Evolutionary conservation across 202 grass and related monocot species (phyloP), one percentile per base, ranked within the genome.

Genomic region (Dendrocalamus latiflorus): DNA sequence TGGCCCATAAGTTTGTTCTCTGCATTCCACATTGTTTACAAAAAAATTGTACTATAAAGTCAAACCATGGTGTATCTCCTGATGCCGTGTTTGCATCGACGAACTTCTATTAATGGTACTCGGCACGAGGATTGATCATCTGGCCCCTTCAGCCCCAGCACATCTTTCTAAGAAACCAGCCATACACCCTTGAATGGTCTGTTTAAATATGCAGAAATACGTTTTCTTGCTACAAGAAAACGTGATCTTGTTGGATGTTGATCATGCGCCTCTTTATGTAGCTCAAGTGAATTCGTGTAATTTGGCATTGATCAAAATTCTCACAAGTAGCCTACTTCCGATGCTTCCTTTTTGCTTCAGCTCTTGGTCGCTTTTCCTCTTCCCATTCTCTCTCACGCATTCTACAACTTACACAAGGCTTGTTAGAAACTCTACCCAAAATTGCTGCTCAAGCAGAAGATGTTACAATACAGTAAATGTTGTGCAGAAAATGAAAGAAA

Each of bases 281-380:
- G 44, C 44, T 56, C 36, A 6, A 68, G 24, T 45, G 55, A 56
- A 70, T 47, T 9, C 50, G 34, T 68, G n/a, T 34, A 34, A 43
- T 66, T 51, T 39, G 44, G 4, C 42, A 44, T 38, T 22, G 18
- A 73, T 47, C 68, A 45, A 42, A 57, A 44, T 76, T 59, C 72
- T 57, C 3, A 17, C 24, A 56, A 66, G 13, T 8, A 71, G 30
- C 68, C 43, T 48, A 48, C 14, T 53, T 98, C 66, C 92, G 89
- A 75, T 98, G 96, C 55, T 98, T 98, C 75, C 91, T 92, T 89
- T 93, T 98, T 65, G 89, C 65, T 87, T 98, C 96, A 54, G 87
- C 36, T 90, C 96, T 98, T 81, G 82, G 72, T 15, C 93, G 78
- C 85, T 92, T 98, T 57, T 95, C 96, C 76, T 98, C 96, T 78